Base-by-base conservation (phyloP, 768 basidiomycete genomes). In the Pulveroboletus sp. region DNA sequence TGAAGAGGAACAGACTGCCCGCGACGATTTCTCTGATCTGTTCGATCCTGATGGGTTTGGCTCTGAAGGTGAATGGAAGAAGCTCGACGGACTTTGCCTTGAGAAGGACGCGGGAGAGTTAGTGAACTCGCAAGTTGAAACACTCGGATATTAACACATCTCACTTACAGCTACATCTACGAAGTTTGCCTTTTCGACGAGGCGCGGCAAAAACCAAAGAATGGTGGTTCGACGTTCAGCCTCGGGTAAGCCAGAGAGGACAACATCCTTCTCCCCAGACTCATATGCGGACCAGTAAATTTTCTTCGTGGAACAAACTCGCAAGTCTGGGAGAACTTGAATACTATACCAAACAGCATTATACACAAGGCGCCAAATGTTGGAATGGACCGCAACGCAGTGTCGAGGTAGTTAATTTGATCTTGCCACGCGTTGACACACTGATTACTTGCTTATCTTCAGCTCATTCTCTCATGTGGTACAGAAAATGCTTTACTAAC, bases 311-410 rank as follows among this genome's bases (percentile, higher is more conserved):
- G 94, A 86, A 93, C 63, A 45, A 47, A 48, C 73, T 76, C 2
- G 78, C 77, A 45, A 59, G 75, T 51, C 73, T 76, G 4, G 92
- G 89, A 4, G 72, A 80, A 22, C 76, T 76, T 3, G 85, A 79
- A 29, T 96, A 85, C 69, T 96, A 97, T 67, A 70, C 77, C 39
- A 85, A 81, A 59, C 93, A 95, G 61, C 68, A 80, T 13, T 99
- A 98, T 72, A 82, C 82, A 31, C 74, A 78, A 45, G 96, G 95
- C 34, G 77, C 92, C 5, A 82, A 85, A 61, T 98, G 95, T 73
- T 96, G 94, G 95, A 96, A 96, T 60, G 95, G 96, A 1, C 96
- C 96, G 4, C 79, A 89, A 55, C 82, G 95, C 26, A 92, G 80
- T 53, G 86, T 92, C 27, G 76, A 81, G 63, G 92, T 90, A 66